phyloP scores from a whole-genome alignment of 2,329 filamentous ascomycete species.

The Claviceps purpurea region DNA sequence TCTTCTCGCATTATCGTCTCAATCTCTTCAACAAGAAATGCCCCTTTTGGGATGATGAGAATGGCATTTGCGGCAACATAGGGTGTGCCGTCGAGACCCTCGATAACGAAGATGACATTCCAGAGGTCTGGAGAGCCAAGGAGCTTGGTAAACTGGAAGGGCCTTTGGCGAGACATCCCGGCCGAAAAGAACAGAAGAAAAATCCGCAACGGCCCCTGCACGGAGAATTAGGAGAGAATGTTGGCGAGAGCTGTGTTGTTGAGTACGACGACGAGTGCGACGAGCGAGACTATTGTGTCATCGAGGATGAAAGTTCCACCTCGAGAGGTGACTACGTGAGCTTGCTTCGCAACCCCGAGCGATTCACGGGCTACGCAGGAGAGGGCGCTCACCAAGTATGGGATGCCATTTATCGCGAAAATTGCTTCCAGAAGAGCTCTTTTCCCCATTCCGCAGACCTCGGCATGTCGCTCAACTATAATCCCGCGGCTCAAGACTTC shows the following conservation, averaged over 20 bases:
- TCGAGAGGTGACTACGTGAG: constrained; percentile 95
- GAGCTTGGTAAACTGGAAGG: constrained; percentile 88
- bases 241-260: constrained; percentile 90
- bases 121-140: constrained; percentile 78
- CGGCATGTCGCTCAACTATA: constrained; percentile 31
- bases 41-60: constrained; percentile 90
- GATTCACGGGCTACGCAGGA: constrained; percentile 88
- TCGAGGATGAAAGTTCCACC: constrained; percentile 77
- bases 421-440: constrained; percentile 70
- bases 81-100: constrained; percentile 91
- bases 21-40: constrained; percentile 92
- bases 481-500: constrained; percentile 46
- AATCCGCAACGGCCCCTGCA: constrained; percentile 61
- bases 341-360: constrained; percentile 81
- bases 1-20: constrained; percentile 93
- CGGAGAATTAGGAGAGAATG: constrained; percentile 69
- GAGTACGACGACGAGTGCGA: constrained; percentile 97
- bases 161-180: constrained; percentile 79
- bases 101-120: constrained; percentile 90
- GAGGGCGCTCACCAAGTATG: constrained; percentile 79
- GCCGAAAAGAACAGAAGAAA: constrained; percentile 57
- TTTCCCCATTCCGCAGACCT: constrained; percentile 46
- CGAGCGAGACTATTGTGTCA: constrained; percentile 90
- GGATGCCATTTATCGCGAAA: constrained; percentile 94
- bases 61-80: constrained; percentile 91